phyloP scores from a whole-genome alignment of 345 rosid species.

The Noccaea caerulescens region DNA sequence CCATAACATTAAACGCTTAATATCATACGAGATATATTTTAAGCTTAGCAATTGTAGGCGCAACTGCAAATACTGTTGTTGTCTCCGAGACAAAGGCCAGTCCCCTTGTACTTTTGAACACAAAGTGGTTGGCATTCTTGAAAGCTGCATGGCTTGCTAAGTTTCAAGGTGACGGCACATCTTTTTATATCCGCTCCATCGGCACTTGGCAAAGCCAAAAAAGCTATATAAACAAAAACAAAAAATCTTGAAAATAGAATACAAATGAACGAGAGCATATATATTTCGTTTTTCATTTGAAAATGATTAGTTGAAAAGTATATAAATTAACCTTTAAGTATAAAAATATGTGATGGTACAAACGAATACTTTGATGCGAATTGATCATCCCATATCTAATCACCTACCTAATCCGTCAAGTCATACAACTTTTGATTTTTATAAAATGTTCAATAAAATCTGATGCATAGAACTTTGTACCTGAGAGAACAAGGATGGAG shows the following conservation, averaged over 20 bases:
- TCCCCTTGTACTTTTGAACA: constrained; percentile 9
- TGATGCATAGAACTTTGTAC: background rate
- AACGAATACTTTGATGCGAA: too few relatives aligned
- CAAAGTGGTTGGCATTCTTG: constrained; percentile 23
- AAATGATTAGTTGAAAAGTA: constrained; percentile 5
- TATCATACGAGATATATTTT: background rate
- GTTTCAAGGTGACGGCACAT: background rate
- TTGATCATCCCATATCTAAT: too few relatives aligned
- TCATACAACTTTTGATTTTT: too few relatives aligned
- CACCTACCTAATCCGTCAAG: too few relatives aligned
- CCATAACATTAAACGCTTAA: background rate
- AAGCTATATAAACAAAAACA: background rate
- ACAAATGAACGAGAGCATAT: background rate
- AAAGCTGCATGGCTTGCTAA: constrained; percentile 29
- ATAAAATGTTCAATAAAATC: background rate
- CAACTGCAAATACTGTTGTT: constrained; percentile 9
- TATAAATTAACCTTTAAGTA: background rate
- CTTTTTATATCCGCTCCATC: background rate
- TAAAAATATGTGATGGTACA: background rate
- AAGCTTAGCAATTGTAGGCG: constrained; percentile 1
- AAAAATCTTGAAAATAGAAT: background rate
- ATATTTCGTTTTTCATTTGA: background rate
- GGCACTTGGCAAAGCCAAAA: constrained; percentile 17
- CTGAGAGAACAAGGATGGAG: constrained; percentile 23
- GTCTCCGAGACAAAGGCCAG: background rate